These are phyloP conservation scores for Oxytropis ochrocephala DNA, from an alignment of 306 rosid species.

Conservation along the genomic window DNA sequence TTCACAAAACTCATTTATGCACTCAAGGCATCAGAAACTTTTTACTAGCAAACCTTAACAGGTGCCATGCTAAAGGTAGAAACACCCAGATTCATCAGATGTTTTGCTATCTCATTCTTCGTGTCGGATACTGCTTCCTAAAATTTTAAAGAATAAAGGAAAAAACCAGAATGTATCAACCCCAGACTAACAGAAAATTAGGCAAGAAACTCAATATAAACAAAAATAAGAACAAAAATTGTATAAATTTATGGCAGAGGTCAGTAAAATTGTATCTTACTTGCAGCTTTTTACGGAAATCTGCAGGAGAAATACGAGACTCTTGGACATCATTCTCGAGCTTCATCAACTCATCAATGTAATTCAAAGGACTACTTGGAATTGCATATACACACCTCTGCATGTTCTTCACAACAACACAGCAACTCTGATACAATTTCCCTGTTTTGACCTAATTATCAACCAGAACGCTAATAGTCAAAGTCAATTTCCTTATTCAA, in stretches of 20 bases:
- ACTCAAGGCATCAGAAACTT: not conserved
- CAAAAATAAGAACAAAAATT: not conserved
- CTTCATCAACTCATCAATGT: slow-evolving; percentile 49
- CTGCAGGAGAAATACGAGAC: slow-evolving; percentile 53
- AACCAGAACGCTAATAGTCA: slow-evolving; percentile 17
- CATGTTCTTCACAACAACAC: slow-evolving; percentile 79
- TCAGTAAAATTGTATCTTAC: slow-evolving; percentile 33
- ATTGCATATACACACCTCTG: slow-evolving; percentile 85
- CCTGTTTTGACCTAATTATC: slow-evolving; percentile 73
- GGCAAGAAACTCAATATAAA: slow-evolving; percentile 11
- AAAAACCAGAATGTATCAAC: slow-evolving; percentile 1
- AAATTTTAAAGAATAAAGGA: slow-evolving; percentile 6
- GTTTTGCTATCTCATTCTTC: slow-evolving; percentile 65
- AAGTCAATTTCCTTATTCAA: slow-evolving; percentile 14
- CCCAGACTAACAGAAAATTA: not conserved
- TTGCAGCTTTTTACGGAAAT: slow-evolving; percentile 55
- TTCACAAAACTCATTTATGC: slow-evolving; percentile 5
- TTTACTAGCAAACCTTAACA: slow-evolving; percentile 63
- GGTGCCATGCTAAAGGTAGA: slow-evolving; percentile 77
- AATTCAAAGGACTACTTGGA: slow-evolving; percentile 46
- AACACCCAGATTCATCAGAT: slow-evolving; percentile 57
- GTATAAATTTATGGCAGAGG: not conserved
- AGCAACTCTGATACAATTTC: slow-evolving; percentile 73
- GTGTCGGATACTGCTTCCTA: slow-evolving; percentile 65
- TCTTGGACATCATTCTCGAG: slow-evolving; percentile 61